Base-by-base conservation (phyloP, 257 asterid species). In the Fraxinus anomala region DNA sequence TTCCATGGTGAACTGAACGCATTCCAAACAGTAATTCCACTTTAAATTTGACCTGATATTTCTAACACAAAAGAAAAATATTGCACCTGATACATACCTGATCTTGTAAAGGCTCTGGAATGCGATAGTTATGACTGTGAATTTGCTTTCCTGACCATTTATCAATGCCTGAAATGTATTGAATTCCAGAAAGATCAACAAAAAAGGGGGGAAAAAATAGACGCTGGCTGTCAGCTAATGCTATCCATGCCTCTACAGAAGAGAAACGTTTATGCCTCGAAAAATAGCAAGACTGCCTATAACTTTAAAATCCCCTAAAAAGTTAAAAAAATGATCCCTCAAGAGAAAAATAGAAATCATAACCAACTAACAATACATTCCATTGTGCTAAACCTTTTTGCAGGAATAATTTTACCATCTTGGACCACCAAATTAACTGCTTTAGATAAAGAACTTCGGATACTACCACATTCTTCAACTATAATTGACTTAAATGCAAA, bases 101-200 rank as follows among this genome's bases (percentile, higher is more conserved):
- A 86, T 89, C 87, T 73, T 75, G 87, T 79, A 87, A 92, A 67
- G 90, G 92, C 56, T 91, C 99, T 31, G 99, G 97, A 66, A 84
- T 88, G 3, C 99, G 99, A 83, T 94, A 94, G 82, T 92, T 94
- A 88, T 94, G 99, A 81, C 99, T 92, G 74, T 94, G 99, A 75
- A 92, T 91, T 89, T 94, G 99, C 85, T 88, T 89, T 73, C 97
- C 97, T 0, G 97, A 96, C 99, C 99, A 94, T 75, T 81, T 81
- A 40, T 92, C 88, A 73, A 94, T 90, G 49, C 99, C 97, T 94
- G 88, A 74, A 59, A 86, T 73, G 70, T 74, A 17, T 73, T 49
- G 19, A 36, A 39, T 37, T 66, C 65, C 28, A 34, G 69, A 70
- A 21, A 10, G 61, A 37, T 36, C 72, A 23, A 44, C 16, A n/a